Conservation (phyloP, 2,329 filamentous ascomycete genomes). For the Fusarium miscanthi region DNA sequence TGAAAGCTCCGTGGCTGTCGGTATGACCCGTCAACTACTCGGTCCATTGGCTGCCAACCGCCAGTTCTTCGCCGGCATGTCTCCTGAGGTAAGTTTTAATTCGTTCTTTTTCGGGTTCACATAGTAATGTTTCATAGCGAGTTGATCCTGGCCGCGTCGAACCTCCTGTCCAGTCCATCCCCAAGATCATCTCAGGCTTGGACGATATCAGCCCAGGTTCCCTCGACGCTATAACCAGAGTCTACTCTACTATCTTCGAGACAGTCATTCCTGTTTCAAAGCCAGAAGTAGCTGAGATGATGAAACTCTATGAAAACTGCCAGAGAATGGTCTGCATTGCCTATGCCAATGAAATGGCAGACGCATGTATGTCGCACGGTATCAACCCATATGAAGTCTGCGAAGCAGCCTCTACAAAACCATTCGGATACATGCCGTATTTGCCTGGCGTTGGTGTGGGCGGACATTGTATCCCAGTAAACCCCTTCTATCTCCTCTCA, state of each 20-base stretch:
- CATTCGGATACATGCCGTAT: constrained; percentile 62
- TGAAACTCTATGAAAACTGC: constrained; percentile 67
- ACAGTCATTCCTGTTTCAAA: constrained; percentile 58
- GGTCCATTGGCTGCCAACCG: constrained; percentile 54
- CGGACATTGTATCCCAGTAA: constrained; percentile 66
- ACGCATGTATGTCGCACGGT: constrained; percentile 56
- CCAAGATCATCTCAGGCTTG: constrained; percentile 64
- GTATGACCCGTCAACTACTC: constrained; percentile 62
- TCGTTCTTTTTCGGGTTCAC: accelerated
- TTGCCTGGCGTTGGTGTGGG: constrained; percentile 61
- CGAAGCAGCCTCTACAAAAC: constrained; percentile 59
- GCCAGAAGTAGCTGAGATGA: constrained; percentile 67
- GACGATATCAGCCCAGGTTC: constrained; percentile 58
- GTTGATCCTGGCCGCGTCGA: constrained; percentile 61
- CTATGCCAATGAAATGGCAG: constrained; percentile 66
- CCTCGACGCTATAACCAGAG: constrained; percentile 52
- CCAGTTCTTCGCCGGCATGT: constrained; percentile 60
- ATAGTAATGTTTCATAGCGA: constrained; percentile 47
- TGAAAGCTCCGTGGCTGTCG: constrained; percentile 64
- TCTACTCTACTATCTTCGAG: constrained; percentile 60
- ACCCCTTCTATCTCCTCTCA: constrained; percentile 62
- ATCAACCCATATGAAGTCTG: constrained; percentile 64
- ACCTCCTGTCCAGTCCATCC: constrained; percentile 56
- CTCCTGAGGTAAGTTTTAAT: constrained; percentile 48
- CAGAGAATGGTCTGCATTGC: constrained; percentile 65